Evolutionary conservation across 140 eudicot genomes (phyloP).

Genomic region (Oenanthe javanica): DNA sequence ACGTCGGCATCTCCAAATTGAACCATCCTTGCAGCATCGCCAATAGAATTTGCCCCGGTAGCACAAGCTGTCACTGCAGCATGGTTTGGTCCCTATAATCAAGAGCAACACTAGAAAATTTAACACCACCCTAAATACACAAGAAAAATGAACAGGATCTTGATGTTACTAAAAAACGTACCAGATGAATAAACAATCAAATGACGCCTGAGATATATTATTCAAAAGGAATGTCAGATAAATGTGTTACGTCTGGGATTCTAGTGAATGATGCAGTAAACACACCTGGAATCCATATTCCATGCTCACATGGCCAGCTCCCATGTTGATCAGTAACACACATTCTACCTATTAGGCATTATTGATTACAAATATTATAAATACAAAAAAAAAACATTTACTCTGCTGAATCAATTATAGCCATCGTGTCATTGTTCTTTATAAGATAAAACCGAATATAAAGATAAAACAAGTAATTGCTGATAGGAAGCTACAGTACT

Average conservation of each 20-base stretch:
- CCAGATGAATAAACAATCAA: neutral
- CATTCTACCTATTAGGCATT: no score
- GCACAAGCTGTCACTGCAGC: constrained; percentile 99
- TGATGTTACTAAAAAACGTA: neutral
- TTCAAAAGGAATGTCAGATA: neutral
- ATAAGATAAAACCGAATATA: neutral
- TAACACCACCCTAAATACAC: constrained; percentile 12
- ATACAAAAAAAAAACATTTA: neutral
- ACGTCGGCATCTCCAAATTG: constrained; percentile 94
- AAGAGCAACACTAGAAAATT: constrained; percentile 37
- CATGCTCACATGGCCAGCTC: constrained; percentile 99
- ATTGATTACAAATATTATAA: no score
- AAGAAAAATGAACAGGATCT: neutral
- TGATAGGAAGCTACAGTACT: neutral
- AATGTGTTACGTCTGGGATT: neutral
- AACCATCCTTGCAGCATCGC: constrained; percentile 96
- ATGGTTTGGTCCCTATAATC: constrained; percentile 98
- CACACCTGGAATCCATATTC: constrained; percentile 94
- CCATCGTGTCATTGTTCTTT: neutral
- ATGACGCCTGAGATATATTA: neutral
- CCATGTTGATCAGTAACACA: constrained; percentile 70
- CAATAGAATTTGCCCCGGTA: constrained; percentile 95
- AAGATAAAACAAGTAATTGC: neutral
- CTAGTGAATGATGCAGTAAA: neutral
- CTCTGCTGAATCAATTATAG: neutral